These are phyloP conservation scores for Colletotrichum sublineola DNA, from an alignment of 2,329 filamentous ascomycete species.

Conservation along the genomic window DNA sequence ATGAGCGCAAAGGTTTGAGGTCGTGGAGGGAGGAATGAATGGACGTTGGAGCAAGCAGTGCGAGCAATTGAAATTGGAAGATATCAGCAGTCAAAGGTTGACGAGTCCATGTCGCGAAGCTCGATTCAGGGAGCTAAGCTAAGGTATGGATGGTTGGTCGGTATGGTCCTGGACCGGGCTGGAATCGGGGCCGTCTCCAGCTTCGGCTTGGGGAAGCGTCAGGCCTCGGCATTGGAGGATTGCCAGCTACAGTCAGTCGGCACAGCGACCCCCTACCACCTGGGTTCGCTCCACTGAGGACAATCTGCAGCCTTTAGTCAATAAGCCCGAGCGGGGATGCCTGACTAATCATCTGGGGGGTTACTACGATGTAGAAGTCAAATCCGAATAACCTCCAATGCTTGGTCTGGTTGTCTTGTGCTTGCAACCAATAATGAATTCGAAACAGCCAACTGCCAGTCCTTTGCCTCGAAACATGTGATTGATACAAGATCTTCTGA, in stretches of 20 bases:
- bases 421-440: neutral
- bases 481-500: neutral
- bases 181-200: slow-evolving; percentile 34
- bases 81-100: slow-evolving; percentile 9
- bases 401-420: neutral
- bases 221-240: slow-evolving; percentile 41
- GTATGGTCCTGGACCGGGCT: slow-evolving; percentile 24
- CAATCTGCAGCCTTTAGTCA: neutral
- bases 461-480: neutral
- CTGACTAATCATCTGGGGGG: slow-evolving; percentile 32
- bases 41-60: neutral
- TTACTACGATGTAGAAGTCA: neutral
- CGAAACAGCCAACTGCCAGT: neutral
- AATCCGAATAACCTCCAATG: slow-evolving; percentile 25
- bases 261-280: slow-evolving; percentile 14
- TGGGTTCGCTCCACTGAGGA: slow-evolving; percentile 12
- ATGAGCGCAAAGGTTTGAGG: neutral
- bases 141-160: slow-evolving; percentile 13
- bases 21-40: neutral
- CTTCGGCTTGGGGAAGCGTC: slow-evolving; percentile 37
- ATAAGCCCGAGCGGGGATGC: slow-evolving; percentile 11
- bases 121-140: slow-evolving; percentile 32
- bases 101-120: slow-evolving; percentile 22
- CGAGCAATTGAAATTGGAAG: slow-evolving; percentile 21
- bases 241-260: slow-evolving; percentile 37